Evolutionary conservation across 768 basidiomycete species (phyloP), one percentile per base, ranked within the genome.

Genomic region (Boletus bicolor): DNA sequence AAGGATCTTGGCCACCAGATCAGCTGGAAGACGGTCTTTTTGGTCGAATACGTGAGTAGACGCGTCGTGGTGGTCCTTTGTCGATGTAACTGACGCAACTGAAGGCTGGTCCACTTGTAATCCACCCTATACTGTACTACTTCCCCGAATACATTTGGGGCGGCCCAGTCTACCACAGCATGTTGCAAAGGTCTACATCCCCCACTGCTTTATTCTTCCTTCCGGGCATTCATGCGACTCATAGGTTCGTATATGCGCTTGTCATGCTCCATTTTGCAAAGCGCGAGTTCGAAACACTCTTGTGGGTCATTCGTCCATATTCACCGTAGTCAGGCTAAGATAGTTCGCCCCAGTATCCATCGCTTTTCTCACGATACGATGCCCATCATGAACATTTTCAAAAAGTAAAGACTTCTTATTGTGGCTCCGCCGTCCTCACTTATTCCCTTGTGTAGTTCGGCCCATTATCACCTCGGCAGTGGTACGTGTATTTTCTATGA

Each of bases 341-440:
- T 43, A 9, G 37, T 10, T 34, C n/a, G 44, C 21, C 44, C 7
- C 21, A 92, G 90, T 65, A 83, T 99, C 2, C 97, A 99, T 70
- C 89, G 91, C 11, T 98, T 98, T 79, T 98, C 94, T 32, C 84
- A 93, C 73, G 89, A 85, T 2, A 97, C 96, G 0, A 96, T 98
- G 90, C 97, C 96, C 2, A 72, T 87, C 55, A 65, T 67, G 56
- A 91, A 93, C 68, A 81, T 98, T 36, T 86, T 96, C 77, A 89
- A 87, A 71, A 99, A 99, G 96, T 97, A 53, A 30, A 82, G 62
- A n/a, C 10, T 14, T 51, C 17, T 3, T 10, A 15, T 36, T 35
- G 7, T 24, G 8, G 24, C 11, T 32, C 35, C 32, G 8, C 44
- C 17, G 12, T 17, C 15, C 41, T 34, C 37, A n/a, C 47, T 65